These are phyloP conservation scores for Russula lepida DNA, from an alignment of 768 basidiomycete species.

Conservation along the genomic window DNA sequence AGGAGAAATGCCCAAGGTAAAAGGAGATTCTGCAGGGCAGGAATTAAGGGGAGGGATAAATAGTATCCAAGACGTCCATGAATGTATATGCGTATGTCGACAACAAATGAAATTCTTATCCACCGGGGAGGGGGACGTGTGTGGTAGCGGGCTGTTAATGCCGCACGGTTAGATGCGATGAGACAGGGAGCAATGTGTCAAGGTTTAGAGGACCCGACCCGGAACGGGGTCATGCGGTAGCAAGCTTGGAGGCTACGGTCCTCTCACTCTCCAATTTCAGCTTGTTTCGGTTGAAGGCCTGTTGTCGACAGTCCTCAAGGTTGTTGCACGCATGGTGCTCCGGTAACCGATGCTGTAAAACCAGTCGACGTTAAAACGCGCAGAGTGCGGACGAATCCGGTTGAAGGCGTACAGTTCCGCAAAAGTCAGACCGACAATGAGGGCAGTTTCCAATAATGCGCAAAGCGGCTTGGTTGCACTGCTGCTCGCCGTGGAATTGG, in stretches of 20 bases:
- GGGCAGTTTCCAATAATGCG: constrained; percentile 82
- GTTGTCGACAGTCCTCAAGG: constrained; percentile 75
- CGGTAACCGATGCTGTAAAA: constrained; percentile 70
- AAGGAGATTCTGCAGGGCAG: constrained; percentile 1
- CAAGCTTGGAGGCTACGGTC: constrained; percentile 82
- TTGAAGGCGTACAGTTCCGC: constrained; percentile 50
- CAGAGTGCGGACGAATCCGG: background rate
- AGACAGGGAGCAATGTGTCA: constrained; percentile 1
- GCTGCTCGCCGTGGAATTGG: constrained; percentile 49
- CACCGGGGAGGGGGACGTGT: background rate
- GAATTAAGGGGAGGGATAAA: constrained; percentile 8
- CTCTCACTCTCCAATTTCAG: constrained; percentile 79
- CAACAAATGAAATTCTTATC: constrained; percentile 4
- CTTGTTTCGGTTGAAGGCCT: constrained; percentile 86
- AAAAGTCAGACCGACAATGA: constrained; percentile 72
- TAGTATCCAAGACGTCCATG: constrained; percentile 20
- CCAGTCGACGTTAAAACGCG: constrained; percentile 14
- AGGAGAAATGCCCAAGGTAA: constrained; percentile 1
- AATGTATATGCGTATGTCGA: constrained; percentile 21
- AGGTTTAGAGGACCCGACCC: constrained; percentile 11
- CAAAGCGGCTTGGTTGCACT: constrained; percentile 71
- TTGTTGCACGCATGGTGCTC: constrained; percentile 83
- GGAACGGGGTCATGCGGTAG: constrained; percentile 46
- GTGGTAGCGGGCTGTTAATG: background rate
- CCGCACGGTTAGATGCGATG: background rate